Conservation (phyloP, 257 asterid species). For the Solanum medicagineum region DNA sequence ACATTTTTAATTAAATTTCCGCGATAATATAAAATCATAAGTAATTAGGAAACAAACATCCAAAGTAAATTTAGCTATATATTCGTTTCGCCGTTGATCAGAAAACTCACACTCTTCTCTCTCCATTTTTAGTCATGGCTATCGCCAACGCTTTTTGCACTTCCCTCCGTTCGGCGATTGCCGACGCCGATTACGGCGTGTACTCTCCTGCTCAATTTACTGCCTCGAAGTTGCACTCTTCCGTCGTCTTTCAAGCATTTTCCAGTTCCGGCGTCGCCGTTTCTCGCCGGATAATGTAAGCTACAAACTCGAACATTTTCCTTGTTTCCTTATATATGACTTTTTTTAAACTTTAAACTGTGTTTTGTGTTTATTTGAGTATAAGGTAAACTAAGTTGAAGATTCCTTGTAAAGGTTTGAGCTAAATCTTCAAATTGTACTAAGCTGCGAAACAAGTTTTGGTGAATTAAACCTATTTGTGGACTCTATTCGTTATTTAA, state of each 20-base stretch:
- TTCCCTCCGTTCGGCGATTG: slow-evolving; percentile 22
- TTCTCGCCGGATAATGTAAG: slow-evolving; percentile 19
- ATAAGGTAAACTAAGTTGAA: background rate
- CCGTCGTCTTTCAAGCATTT: slow-evolving; percentile 4
- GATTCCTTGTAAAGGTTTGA: background rate
- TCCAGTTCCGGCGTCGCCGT: background rate
- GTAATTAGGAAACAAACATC: too few species aligned
- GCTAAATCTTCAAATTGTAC: background rate
- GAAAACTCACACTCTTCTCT: slow-evolving; percentile 6
- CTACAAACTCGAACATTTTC: background rate
- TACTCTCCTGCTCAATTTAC: slow-evolving; percentile 1
- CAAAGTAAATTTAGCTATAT: background rate
- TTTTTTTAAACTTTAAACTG: background rate
- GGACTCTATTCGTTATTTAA: background rate
- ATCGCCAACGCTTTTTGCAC: slow-evolving; percentile 33
- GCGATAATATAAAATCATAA: too few species aligned
- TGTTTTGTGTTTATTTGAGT: background rate
- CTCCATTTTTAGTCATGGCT: slow-evolving; percentile 24
- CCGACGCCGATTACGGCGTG: slow-evolving; percentile 4
- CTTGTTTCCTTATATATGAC: background rate
- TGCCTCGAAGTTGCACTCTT: background rate
- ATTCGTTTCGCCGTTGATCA: background rate
- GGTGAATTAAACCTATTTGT: background rate
- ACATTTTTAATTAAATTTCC: too few species aligned
- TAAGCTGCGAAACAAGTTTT: background rate